Evolutionary conservation across 2,329 filamentous ascomycete genomes (phyloP), one percentile per base, ranked within the genome.

Genomic region (Ceratocystis cubensis): DNA sequence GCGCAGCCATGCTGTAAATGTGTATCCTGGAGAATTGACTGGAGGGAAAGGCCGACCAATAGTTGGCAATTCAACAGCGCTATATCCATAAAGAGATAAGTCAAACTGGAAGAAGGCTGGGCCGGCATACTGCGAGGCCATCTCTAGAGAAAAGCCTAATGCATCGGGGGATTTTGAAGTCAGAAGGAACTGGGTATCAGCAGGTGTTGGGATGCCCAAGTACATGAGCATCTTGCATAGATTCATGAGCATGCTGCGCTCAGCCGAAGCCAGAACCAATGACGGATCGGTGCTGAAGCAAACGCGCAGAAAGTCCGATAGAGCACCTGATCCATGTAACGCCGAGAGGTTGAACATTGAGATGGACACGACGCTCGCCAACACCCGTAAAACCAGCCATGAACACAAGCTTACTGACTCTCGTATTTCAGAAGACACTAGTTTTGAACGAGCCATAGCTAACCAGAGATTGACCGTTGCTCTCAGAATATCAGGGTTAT

Each of bases 51-150:
- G 77, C 41, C 89, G 86, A 5, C 91, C 91, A 30, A 99, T 79
- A n/a, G 86, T 92, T 6, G 91, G 84, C 33, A 99, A 79, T 74
- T 99, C 95, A 69, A 97, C 84, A 0, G 94, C 96, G 15, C 90
- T 89, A 75, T 91, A 93, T 0, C 95, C 95, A 74, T 91, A 82
- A 17, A 91, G 78, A 1, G 91, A 94, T 25, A 99, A 80, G 74
- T 99, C 94, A 75, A 99, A 97, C 71, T 97, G 91, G 70, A 99
- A 88, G 74, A 89, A 92, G 0, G 92, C 84, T 5, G 94, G 91
- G 15, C 85, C 84, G 70, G 87, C 86, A 68, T 93, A 91, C 62
- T 81, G 81, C 69, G 86, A 85, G 70, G 95, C 84, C 73, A 89
- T 87, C 64, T 85, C 82, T 22, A 96, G 78, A 69, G 81, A 84